Percentiles rank a stretch among this genome's conserved stretches.
Evolutionary conservation across 2,329 filamentous ascomycete species (phyloP).

Genomic region (Botrytis sinoallii): DNA sequence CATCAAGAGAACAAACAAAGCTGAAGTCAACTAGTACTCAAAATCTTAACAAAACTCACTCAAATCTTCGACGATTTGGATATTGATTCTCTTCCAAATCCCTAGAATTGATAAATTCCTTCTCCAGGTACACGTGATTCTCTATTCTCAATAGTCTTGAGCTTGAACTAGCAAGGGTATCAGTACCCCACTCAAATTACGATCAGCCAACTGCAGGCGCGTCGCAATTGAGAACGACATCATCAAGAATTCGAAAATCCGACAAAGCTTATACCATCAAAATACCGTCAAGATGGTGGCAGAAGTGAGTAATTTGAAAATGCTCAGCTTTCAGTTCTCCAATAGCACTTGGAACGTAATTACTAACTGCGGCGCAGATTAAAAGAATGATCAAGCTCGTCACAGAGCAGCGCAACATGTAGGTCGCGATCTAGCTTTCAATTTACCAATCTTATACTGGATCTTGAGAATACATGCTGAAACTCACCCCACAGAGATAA

Average conservation of each 20-base stretch:
- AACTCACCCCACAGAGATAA: constrained; percentile 58
- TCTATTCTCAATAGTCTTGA: constrained; percentile 2
- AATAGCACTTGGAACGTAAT: background rate
- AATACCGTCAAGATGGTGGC: constrained; percentile 34
- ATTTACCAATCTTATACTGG: background rate
- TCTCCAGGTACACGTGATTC: constrained; percentile 18
- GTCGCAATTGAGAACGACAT: constrained; percentile 8
- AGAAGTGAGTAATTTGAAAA: constrained; percentile 30
- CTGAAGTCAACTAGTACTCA: background rate
- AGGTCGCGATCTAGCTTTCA: constrained; percentile 42
- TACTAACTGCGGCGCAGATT: constrained; percentile 45
- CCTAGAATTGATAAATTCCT: background rate
- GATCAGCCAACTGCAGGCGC: constrained; percentile 18
- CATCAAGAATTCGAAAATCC: constrained; percentile 14
- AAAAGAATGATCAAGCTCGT: constrained; percentile 90
- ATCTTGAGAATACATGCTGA: constrained; percentile 19
- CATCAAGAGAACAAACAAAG: background rate
- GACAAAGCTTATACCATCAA: constrained; percentile 11
- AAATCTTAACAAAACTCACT: background rate
- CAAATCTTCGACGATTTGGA: background rate
- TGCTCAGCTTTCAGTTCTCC: background rate
- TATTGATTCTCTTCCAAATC: background rate
- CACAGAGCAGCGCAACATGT: constrained; percentile 78
- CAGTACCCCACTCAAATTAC: constrained; percentile 16
- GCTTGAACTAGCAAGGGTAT: constrained; percentile 10